Evolutionary conservation across 2,329 filamentous ascomycete genomes (phyloP), one percentile per base, ranked within the genome.

Genomic region (Pseudocercospora musae): DNA sequence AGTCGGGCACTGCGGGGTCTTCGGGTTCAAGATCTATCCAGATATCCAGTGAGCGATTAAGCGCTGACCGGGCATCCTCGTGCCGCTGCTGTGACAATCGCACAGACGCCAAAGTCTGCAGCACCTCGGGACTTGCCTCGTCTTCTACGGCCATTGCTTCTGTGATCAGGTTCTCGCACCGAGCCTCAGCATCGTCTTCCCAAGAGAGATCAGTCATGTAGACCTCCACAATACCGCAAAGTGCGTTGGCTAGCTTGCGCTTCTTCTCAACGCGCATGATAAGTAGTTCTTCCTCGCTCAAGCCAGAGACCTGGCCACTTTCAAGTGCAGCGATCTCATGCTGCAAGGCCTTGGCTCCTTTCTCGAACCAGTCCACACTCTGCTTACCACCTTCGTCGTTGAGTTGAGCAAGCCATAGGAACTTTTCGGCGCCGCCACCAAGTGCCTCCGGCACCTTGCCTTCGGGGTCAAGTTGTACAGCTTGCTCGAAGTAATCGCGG

Each of bases 21-120:
- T 87, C 85, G 0, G 90, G 87, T 10, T 89, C 86, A 50, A 96
- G 78, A 53, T 93, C 87, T 70, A 87, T 88, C 95, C 95, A 99
- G 50, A 95, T 73, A 31, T 87, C 87, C 68, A 98, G 80, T 76
- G 94, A 96, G 69, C 90, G 84, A 72, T 82, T 84, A 65, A 99
- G 81, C 9, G 94, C 92, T 11, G 88, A 85, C 70, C 84, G 85
- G 1, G 95, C 95, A 73, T 99, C 95, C 7, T 91, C 90, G 20
- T 84, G 77, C 65, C 90, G 85, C 65, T 86, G 77, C 78, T 99
- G 96, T 60, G 92, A 97, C 75, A 99, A 94, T 70, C 95, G 85
- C 66, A 99, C 90, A 64, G 92, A 96, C 57, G 95, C 95, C 33
- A 98, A 84, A 7, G 95, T 98, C 79, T 99, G 95, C 80, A 96